Evolutionary conservation across 2,329 filamentous ascomycete genomes (phyloP).

Genomic region (Aureobasidium namibiae): DNA sequence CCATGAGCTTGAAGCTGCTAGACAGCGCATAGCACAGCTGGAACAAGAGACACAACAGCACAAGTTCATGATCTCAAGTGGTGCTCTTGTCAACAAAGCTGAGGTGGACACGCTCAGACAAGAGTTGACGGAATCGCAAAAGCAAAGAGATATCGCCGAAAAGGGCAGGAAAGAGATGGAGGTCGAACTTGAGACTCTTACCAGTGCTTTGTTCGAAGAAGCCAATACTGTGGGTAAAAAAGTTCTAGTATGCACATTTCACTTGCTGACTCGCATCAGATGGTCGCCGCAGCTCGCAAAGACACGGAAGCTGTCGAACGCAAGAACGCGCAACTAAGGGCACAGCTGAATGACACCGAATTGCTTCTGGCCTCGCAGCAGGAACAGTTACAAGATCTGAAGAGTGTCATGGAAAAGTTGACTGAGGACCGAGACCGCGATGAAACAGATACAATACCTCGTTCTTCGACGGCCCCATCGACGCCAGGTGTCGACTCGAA

Average conservation of each 20-base stretch:
- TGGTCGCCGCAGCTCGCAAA: slow-evolving; percentile 83
- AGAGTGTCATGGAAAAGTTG: slow-evolving; percentile 86
- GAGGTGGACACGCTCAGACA: slow-evolving; percentile 38
- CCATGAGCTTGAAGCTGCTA: slow-evolving; percentile 70
- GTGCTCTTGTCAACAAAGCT: slow-evolving; percentile 66
- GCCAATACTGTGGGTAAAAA: slow-evolving; percentile 63
- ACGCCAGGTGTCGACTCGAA: slow-evolving; percentile 60
- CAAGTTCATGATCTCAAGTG: slow-evolving; percentile 60
- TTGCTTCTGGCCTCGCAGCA: slow-evolving; percentile 79
- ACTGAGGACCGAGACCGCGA: slow-evolving; percentile 64
- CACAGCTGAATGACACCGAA: slow-evolving; percentile 81
- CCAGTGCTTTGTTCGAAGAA: slow-evolving; percentile 91
- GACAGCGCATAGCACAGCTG: slow-evolving; percentile 57
- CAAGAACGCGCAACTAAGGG: slow-evolving; percentile 78
- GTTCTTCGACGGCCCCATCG: slow-evolving; percentile 61
- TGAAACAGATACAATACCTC: slow-evolving; percentile 50
- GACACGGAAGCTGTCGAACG: slow-evolving; percentile 70
- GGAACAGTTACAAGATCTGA: slow-evolving; percentile 85
- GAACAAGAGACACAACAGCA: slow-evolving; percentile 63
- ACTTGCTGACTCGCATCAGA: slow-evolving; percentile 39
- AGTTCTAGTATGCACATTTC: slow-evolving; percentile 20
- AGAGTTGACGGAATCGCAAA: slow-evolving; percentile 35
- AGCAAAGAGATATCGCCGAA: slow-evolving; percentile 35
- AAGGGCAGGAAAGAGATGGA: slow-evolving; percentile 81
- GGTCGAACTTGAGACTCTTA: slow-evolving; percentile 82